A percentile compares a stretch with the other conserved stretches of the same genome.
phyloP scores from a whole-genome alignment of 352 stramenopile species.

The Aphanomyces invadans region DNA sequence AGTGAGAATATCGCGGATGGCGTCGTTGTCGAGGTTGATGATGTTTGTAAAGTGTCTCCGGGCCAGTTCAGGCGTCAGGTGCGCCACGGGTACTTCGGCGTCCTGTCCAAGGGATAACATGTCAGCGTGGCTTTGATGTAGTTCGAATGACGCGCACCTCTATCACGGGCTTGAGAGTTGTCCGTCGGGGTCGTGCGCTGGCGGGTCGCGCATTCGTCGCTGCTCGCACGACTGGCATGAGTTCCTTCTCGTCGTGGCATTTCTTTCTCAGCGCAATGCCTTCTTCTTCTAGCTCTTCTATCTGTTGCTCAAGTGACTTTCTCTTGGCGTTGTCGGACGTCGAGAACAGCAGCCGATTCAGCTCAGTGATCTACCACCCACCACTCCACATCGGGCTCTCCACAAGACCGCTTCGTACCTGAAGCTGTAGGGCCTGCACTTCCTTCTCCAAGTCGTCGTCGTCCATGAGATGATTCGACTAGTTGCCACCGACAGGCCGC shows the following conservation, averaged over 20 bases:
- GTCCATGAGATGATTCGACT: slow-evolving; percentile 9
- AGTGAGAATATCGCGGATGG: slow-evolving; percentile 58
- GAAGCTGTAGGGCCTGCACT: slow-evolving; percentile 5
- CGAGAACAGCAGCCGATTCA: slow-evolving; percentile 62
- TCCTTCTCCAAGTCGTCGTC: slow-evolving; percentile 16
- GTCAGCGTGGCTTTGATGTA: background rate
- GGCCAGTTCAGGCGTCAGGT: slow-evolving; percentile 25
- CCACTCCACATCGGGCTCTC: too few species aligned
- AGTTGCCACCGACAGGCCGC: background rate
- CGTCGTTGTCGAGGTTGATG: slow-evolving; percentile 34
- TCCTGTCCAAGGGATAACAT: slow-evolving; percentile 29
- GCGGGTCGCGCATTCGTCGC: slow-evolving; percentile 63
- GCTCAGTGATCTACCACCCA: slow-evolving; percentile 55
- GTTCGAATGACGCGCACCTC: too few species aligned
- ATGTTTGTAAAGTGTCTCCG: slow-evolving; percentile 34
- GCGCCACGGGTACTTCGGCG: slow-evolving; percentile 41
- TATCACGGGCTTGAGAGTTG: slow-evolving; percentile 41
- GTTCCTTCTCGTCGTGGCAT: slow-evolving; percentile 39
- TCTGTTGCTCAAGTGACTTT: slow-evolving; percentile 52
- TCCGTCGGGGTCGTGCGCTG: slow-evolving; percentile 50
- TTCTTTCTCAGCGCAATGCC: slow-evolving; percentile 31
- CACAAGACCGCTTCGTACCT: slow-evolving; percentile 6
- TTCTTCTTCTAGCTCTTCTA: slow-evolving; percentile 45
- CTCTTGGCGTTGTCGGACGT: slow-evolving; percentile 54
- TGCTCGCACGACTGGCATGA: slow-evolving; percentile 25